These are phyloP conservation scores for Sporodiniella umbellata DNA, from an alignment of 371 early-diverging fungal species.

Conservation along the genomic window DNA sequence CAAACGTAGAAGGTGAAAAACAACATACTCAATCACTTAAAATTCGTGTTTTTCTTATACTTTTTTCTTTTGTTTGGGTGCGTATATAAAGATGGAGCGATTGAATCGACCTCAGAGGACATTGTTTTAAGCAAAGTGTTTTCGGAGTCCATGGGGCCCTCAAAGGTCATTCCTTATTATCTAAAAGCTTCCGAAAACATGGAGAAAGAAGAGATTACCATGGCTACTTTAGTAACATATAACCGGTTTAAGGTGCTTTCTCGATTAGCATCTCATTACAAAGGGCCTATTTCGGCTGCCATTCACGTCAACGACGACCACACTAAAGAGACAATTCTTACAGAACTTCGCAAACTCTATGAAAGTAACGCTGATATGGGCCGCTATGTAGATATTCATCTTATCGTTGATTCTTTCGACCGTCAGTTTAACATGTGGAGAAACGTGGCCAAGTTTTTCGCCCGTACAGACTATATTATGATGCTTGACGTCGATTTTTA, in stretches of 20 bases:
- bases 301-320: slow-evolving; percentile 58
- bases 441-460: slow-evolving; percentile 62
- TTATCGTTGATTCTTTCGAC: slow-evolving; percentile 52
- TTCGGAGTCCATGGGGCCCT: slow-evolving; percentile 63
- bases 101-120: slow-evolving; percentile 45
- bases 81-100: too few species aligned
- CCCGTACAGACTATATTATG: slow-evolving; percentile 56
- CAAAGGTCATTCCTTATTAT: slow-evolving; percentile 60
- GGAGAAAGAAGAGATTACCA: slow-evolving; percentile 53
- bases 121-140: slow-evolving; percentile 60
- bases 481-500: slow-evolving; percentile 63
- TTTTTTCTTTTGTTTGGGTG: too few species aligned
- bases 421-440: slow-evolving; percentile 68
- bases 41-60: too few species aligned
- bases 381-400: slow-evolving; percentile 49
- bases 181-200: slow-evolving; percentile 46
- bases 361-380: slow-evolving; percentile 43
- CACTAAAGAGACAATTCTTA: slow-evolving; percentile 35
- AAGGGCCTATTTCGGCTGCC: slow-evolving; percentile 46
- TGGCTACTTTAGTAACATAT: slow-evolving; percentile 51
- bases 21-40: too few species aligned
- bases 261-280: slow-evolving; percentile 45
- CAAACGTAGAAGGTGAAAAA: too few species aligned
- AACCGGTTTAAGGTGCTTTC: slow-evolving; percentile 41
- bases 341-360: slow-evolving; percentile 42